These are phyloP conservation scores for Picea sitchensis DNA, from an alignment of 75 land plant species.

Conservation along the genomic window DNA sequence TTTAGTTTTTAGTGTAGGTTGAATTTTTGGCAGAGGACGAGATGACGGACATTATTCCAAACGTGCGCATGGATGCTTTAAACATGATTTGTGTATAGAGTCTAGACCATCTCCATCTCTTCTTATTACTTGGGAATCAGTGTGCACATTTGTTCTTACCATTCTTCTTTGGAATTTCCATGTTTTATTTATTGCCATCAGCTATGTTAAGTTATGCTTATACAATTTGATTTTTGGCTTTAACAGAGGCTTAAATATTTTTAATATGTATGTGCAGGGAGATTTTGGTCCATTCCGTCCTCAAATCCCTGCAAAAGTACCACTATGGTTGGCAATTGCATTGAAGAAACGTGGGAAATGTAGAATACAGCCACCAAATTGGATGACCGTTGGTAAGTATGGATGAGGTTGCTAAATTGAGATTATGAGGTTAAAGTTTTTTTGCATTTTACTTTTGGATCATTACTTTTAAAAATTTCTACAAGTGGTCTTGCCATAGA, in stretches of 20 bases:
- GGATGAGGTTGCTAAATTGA: not conserved
- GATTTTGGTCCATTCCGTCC: constrained; percentile 96
- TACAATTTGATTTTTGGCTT: not conserved
- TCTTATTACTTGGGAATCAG: not conserved
- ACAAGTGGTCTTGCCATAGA: no score
- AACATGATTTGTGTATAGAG: constrained; percentile 78
- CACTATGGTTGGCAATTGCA: constrained; percentile 93
- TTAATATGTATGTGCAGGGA: constrained; percentile 41
- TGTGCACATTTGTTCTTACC: not conserved
- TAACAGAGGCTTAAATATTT: not conserved
- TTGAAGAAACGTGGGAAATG: constrained; percentile 97
- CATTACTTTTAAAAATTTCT: no score
- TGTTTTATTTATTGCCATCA: not conserved
- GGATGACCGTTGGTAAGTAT: constrained; percentile 89
- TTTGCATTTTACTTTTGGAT: no score
- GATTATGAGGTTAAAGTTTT: no score
- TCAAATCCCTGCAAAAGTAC: constrained; percentile 80
- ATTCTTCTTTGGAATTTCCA: not conserved
- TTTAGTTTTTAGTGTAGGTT: constrained; percentile 41
- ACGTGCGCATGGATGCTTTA: constrained; percentile 80
- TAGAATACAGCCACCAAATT: constrained; percentile 77
- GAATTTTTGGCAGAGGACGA: constrained; percentile 96
- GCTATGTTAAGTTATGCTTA: not conserved
- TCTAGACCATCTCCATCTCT: constrained; percentile 13
- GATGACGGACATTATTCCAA: constrained; percentile 78